phyloP scores from a whole-genome alignment of 139 green algal species.

The Nannochloris sp. region DNA sequence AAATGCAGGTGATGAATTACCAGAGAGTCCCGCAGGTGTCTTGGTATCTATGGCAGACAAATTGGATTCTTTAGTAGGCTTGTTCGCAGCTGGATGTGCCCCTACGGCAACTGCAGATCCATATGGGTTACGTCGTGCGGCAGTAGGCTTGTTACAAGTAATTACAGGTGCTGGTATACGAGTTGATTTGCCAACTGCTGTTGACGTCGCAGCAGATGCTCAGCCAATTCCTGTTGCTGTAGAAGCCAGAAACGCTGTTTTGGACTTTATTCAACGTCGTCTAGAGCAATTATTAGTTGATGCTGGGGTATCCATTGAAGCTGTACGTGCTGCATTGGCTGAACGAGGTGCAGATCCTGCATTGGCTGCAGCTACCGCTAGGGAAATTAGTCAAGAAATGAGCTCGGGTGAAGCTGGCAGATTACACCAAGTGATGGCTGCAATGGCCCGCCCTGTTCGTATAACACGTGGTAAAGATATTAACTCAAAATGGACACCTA shows the following conservation, averaged over 20 bases:
- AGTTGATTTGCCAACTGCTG: background rate
- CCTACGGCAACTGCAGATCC: constrained; percentile 85
- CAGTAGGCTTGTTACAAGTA: constrained; percentile 80
- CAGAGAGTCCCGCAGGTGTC: constrained; percentile 53
- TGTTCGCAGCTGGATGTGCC: constrained; percentile 79
- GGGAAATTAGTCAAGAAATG: constrained; percentile 58
- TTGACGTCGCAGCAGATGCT: constrained; percentile 17
- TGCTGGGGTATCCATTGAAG: constrained; percentile 42
- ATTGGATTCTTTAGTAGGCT: constrained; percentile 90
- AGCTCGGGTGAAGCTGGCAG: constrained; percentile 28
- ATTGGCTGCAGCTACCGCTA: constrained; percentile 52
- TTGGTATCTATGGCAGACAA: constrained; percentile 53
- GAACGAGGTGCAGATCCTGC: constrained; percentile 71
- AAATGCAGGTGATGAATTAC: constrained; percentile 69
- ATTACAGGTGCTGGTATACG: background rate
- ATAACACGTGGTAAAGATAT: constrained; percentile 84
- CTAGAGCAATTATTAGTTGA: constrained; percentile 94
- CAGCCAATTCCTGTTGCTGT: constrained; percentile 68
- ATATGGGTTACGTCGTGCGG: constrained; percentile 85
- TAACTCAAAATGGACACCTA: constrained; percentile 27
- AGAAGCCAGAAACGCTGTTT: constrained; percentile 20
- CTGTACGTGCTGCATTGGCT: constrained; percentile 76
- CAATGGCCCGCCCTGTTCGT: constrained; percentile 70
- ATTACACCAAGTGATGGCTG: constrained; percentile 66
- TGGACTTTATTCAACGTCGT: constrained; percentile 36